Evolutionary conservation across 768 basidiomycete genomes (phyloP), one percentile per base, ranked within the genome.

Genomic region (Boletellus sp.): DNA sequence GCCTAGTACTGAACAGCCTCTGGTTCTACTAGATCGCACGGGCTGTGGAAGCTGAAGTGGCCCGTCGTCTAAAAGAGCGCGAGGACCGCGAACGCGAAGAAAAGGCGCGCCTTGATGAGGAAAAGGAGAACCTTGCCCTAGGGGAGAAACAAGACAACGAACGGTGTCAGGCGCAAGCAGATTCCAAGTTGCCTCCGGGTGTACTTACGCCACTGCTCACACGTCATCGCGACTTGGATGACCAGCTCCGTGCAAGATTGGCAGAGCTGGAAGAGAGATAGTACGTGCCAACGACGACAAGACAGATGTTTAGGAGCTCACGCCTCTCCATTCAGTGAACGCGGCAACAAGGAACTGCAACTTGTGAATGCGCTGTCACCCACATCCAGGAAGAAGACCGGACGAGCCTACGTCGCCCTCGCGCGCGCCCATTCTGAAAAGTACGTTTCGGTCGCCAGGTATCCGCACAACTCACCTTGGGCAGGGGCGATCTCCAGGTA

Each of bases 351-450:
- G 62, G 85, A 87, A 46, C 65, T 74, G 4, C 78, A 81, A 44
- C 73, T 83, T 16, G 81, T 79, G 7, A 79, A 81, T 57, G 78
- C 77, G 6, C 69, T 89, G 44, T 88, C 85, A 6, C 87, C 87
- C 1, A 76, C 79, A 19, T 86, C 87, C 11, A 82, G 80, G 66
- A 90, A 90, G 77, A 87, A 87, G 70, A 85, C 85, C 0, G 90
- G 89, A 2, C 75, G 86, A 16, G 88, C 89, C 1, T 90, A 90
- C 60, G 86, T 91, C n/a, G 81, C 86, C 20, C 79, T 90, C 22
- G 90, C 90, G 13, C 78, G 90, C 17, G 78, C 85, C 17, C 82
- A 87, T 67, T 88, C 87, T 3, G 85, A 90, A 66, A 87, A 87
- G 90, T 90, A 58, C 19, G 81, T 69, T 6, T 42, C 41, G 19